Evolutionary conservation across 805 yeast genomes (phyloP).

Genomic region (Monosporozyma unispora): DNA sequence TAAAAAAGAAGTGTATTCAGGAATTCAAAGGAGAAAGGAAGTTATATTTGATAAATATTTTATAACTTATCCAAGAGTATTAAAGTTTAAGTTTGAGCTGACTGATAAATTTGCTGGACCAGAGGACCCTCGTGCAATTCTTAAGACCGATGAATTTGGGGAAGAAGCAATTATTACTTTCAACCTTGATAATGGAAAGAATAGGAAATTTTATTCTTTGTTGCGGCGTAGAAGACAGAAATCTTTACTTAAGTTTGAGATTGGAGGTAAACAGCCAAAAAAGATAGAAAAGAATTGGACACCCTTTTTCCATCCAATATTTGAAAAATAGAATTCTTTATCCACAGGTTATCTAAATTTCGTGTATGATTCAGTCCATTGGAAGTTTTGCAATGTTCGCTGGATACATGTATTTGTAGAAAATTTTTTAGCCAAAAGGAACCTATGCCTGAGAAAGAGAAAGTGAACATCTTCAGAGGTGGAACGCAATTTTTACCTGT

Average conservation of each 20-base stretch:
- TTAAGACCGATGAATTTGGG: background rate
- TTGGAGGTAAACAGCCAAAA: background rate
- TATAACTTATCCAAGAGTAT: background rate
- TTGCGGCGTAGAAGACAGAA: background rate
- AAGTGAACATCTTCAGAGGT: slow-evolving; percentile 7
- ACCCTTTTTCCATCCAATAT: slow-evolving; percentile 7
- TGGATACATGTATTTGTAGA: slow-evolving; percentile 11
- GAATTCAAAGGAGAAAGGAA: slow-evolving; percentile 5
- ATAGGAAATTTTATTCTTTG: background rate
- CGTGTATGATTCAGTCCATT: slow-evolving; percentile 10
- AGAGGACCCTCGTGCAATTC: background rate
- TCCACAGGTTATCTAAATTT: slow-evolving; percentile 14
- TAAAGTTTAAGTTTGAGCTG: background rate
- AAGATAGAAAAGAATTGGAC: slow-evolving; percentile 10
- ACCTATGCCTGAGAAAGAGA: slow-evolving; percentile 3
- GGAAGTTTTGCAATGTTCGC: slow-evolving; percentile 10
- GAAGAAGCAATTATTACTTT: background rate
- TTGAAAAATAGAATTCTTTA: slow-evolving; percentile 4
- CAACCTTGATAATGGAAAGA: background rate
- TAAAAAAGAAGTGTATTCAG: slow-evolving; percentile 12
- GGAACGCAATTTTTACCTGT: slow-evolving; percentile 11
- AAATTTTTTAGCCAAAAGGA: slow-evolving; percentile 7
- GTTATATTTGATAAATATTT: background rate
- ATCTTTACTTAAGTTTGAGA: background rate
- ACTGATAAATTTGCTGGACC: background rate